A percentile compares a stretch with the other conserved stretches of the same genome.
Conservation (phyloP, 2,329 filamentous ascomycete genomes). For the Fusarium kyushuense region DNA sequence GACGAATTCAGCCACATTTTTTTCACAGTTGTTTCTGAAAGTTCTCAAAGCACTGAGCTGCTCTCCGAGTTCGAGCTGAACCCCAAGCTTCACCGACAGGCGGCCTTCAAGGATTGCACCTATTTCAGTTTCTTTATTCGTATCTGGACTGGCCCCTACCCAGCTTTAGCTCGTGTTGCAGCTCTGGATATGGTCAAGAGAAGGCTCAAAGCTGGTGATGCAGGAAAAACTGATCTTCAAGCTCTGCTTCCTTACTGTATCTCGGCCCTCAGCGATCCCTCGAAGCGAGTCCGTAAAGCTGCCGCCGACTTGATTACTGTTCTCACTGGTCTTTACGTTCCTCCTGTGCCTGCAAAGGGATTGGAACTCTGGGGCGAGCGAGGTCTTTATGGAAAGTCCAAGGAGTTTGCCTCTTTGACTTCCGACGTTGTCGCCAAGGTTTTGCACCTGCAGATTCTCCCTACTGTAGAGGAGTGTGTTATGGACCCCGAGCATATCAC, state of each 20-base stretch:
- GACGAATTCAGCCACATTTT: slow-evolving; percentile 70
- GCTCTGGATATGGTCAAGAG: slow-evolving; percentile 75
- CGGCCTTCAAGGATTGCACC: slow-evolving; percentile 70
- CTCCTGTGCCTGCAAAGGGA: slow-evolving; percentile 54
- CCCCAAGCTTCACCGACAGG: slow-evolving; percentile 65
- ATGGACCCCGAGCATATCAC: slow-evolving; percentile 80
- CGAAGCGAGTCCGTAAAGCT: slow-evolving; percentile 79
- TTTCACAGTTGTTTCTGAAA: slow-evolving; percentile 63
- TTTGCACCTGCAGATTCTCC: slow-evolving; percentile 75
- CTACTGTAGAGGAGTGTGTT: slow-evolving; percentile 85
- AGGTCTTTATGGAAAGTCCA: slow-evolving; percentile 71
- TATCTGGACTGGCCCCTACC: slow-evolving; percentile 79
- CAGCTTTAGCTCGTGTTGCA: slow-evolving; percentile 74
- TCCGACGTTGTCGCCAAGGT: slow-evolving; percentile 70
- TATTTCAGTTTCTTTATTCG: slow-evolving; percentile 82
- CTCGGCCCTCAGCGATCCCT: slow-evolving; percentile 78
- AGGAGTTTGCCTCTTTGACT: slow-evolving; percentile 68
- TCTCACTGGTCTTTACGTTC: slow-evolving; percentile 63
- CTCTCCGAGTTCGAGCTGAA: slow-evolving; percentile 65
- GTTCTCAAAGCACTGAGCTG: slow-evolving; percentile 54
- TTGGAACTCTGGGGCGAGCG: slow-evolving; percentile 69
- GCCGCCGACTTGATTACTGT: slow-evolving; percentile 75
- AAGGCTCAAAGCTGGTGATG: slow-evolving; percentile 64
- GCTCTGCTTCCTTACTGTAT: slow-evolving; percentile 85
- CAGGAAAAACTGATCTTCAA: slow-evolving; percentile 74